A percentile compares a stretch with the other conserved stretches of the same genome.
These are phyloP conservation scores for Irpex sp. DNA, from an alignment of 1,284 basidiomycete genomes.

Conservation along the genomic window DNA sequence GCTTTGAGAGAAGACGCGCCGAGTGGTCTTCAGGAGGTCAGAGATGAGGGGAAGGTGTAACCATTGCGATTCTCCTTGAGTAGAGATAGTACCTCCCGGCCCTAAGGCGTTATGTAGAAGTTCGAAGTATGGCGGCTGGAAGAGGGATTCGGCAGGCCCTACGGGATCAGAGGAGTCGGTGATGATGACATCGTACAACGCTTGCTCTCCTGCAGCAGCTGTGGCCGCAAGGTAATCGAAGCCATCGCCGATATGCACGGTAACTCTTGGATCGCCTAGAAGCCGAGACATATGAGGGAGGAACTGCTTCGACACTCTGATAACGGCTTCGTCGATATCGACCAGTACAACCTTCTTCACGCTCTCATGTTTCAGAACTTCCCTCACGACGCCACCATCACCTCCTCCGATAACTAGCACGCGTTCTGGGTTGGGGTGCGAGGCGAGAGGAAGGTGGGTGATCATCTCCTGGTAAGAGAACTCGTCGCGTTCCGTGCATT, in stretches of 20 bases:
- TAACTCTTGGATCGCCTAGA: constrained; percentile 82
- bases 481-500: constrained; percentile 97
- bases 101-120: constrained; percentile 88
- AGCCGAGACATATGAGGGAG: constrained; percentile 94
- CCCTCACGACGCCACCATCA: constrained; percentile 94
- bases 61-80: constrained; percentile 97
- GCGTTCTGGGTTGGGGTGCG: constrained; percentile 94
- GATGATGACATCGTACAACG: constrained; percentile 91
- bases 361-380: constrained; percentile 91
- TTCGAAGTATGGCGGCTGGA: constrained; percentile 97
- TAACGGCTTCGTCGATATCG: constrained; percentile 99
- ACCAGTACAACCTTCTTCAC: constrained; percentile 94
- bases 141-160: constrained; percentile 91
- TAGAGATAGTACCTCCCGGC: constrained; percentile 92
- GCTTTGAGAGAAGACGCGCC: constrained; percentile 77
- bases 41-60: constrained; percentile 89
- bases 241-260: constrained; percentile 91
- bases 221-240: constrained; percentile 96
- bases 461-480: constrained; percentile 99
- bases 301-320: constrained; percentile 91
- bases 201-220: constrained; percentile 48
- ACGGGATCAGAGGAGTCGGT: constrained; percentile 99
- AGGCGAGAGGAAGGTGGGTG: constrained; percentile 90
- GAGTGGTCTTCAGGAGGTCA: constrained; percentile 72
- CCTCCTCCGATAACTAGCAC: constrained; percentile 98